Conservation (phyloP, 257 asterid species). For the Fraxinus quadrangulata region DNA sequence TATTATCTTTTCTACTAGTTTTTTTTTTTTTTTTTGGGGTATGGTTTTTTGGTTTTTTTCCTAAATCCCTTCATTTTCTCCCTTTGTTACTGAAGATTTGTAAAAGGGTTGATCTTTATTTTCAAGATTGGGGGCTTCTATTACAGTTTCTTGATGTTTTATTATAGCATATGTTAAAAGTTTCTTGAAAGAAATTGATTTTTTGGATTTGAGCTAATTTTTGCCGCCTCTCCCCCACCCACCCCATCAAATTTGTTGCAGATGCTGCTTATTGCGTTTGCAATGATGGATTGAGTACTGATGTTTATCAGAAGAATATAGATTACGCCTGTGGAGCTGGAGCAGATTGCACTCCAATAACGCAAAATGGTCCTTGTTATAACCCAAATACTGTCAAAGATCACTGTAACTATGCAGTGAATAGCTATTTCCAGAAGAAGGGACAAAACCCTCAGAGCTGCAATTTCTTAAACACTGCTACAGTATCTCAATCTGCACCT, state of each 20-base stretch:
- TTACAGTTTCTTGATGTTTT: background rate
- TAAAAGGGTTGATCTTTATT: conserved; percentile 29
- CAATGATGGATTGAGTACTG: conserved; percentile 48
- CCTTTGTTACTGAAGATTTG: conserved; percentile 27
- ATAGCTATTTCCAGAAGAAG: conserved; percentile 78
- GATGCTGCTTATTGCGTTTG: conserved; percentile 74
- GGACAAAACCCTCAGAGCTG: conserved; percentile 53
- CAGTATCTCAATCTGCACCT: conserved; percentile 37
- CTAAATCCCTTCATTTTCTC: too few relatives aligned
- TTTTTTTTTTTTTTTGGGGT: background rate
- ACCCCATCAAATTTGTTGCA: conserved; percentile 16
- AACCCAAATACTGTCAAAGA: conserved; percentile 76
- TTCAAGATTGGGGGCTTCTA: background rate
- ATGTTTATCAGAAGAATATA: conserved; percentile 59
- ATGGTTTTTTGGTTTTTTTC: too few relatives aligned
- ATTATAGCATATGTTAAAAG: background rate
- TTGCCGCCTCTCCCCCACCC: background rate
- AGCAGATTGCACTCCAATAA: conserved; percentile 71
- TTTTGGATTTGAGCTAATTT: background rate
- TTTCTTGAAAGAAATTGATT: background rate
- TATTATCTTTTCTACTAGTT: background rate
- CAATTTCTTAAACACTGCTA: conserved; percentile 64
- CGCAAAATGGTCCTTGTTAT: conserved; percentile 64
- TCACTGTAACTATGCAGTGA: conserved; percentile 89
- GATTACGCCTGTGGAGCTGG: conserved; percentile 92